A percentile compares a stretch with the other conserved stretches of the same genome.
Conservation (phyloP, 2,329 filamentous ascomycete species). For the Colletotrichum limetticola region DNA sequence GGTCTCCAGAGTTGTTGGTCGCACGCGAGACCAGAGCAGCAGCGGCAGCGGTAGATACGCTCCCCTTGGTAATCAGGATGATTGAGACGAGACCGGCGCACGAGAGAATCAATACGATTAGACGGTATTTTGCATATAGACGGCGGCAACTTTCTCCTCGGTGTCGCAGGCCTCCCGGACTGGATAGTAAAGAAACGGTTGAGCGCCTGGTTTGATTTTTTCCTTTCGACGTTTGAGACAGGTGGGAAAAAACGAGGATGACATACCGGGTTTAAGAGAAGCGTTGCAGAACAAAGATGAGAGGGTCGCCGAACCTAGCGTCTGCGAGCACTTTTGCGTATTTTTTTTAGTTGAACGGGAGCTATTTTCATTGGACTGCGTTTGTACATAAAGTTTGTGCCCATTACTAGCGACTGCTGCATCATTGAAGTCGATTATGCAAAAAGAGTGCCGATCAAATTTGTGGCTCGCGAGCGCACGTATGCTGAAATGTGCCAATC, state of each 20-base stretch:
- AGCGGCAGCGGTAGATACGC: constrained; percentile 50
- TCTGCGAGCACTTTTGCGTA: not conserved
- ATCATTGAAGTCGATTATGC: constrained; percentile 1
- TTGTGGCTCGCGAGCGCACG: too few species aligned
- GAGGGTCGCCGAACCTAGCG: not conserved
- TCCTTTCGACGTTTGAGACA: not conserved
- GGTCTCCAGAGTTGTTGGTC: constrained; percentile 54
- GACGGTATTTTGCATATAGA: constrained; percentile 51
- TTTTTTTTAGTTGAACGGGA: not conserved
- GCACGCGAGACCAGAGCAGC: constrained; percentile 50
- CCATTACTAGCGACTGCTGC: constrained; percentile 2
- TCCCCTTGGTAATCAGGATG: constrained; percentile 52
- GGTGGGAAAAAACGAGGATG: constrained; percentile 11
- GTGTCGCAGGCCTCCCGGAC: constrained; percentile 8
- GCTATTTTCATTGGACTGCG: not conserved
- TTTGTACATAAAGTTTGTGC: constrained; percentile 22
- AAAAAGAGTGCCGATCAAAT: not conserved
- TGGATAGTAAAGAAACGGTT: constrained; percentile 17
- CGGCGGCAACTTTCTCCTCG: constrained; percentile 36
- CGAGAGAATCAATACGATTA: constrained; percentile 22
- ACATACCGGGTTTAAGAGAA: constrained; percentile 4
- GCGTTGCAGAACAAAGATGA: constrained; percentile 11
- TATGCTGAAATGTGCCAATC: not conserved
- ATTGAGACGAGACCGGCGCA: constrained; percentile 36
- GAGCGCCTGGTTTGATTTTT: constrained; percentile 3